phyloP scores from a whole-genome alignment of 2,329 filamentous ascomycete species.

The Xylariaceae sp. region DNA sequence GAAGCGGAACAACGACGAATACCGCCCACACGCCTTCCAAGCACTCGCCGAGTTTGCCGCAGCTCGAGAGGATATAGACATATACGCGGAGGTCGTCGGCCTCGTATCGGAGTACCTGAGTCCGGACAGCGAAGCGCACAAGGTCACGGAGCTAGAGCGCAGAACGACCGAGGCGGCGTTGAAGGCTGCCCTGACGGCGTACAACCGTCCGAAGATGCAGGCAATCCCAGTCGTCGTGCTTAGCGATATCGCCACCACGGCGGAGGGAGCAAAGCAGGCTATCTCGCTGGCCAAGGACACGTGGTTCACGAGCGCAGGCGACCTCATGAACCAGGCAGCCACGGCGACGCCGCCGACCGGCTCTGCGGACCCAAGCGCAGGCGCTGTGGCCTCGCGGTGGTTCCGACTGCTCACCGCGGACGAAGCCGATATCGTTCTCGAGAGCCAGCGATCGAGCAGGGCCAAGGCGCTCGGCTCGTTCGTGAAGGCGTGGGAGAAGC shows the following conservation, averaged over 20 bases:
- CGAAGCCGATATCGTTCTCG: slow-evolving; percentile 50
- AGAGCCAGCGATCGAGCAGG: slow-evolving; percentile 53
- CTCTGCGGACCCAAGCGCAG: slow-evolving; percentile 11
- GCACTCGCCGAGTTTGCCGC: slow-evolving; percentile 74
- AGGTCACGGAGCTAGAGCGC: slow-evolving; percentile 45
- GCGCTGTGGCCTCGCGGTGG: slow-evolving; percentile 41
- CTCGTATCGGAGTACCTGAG: slow-evolving; percentile 68
- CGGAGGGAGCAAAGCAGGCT: slow-evolving; percentile 40
- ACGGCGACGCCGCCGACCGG: slow-evolving; percentile 23
- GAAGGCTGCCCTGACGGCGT: slow-evolving; percentile 54
- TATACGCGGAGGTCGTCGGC: slow-evolving; percentile 67
- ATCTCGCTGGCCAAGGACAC: slow-evolving; percentile 50
- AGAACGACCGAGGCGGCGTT: slow-evolving; percentile 53
- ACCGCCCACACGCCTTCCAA: slow-evolving; percentile 74
- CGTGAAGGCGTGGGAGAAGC: slow-evolving; percentile 45
- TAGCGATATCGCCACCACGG: slow-evolving; percentile 41
- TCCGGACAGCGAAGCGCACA: slow-evolving; percentile 46
- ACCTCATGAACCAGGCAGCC: slow-evolving; percentile 49
- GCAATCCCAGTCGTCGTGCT: slow-evolving; percentile 44
- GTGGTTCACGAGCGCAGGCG: slow-evolving; percentile 55
- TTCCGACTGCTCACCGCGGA: slow-evolving; percentile 52
- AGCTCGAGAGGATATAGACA: slow-evolving; percentile 67
- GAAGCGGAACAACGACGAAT: slow-evolving; percentile 85
- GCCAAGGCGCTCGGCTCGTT: slow-evolving; percentile 50
- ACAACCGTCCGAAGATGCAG: slow-evolving; percentile 46